Evolutionary conservation across 768 basidiomycete genomes (phyloP).

Genomic region (Suillus cothurnatus): DNA sequence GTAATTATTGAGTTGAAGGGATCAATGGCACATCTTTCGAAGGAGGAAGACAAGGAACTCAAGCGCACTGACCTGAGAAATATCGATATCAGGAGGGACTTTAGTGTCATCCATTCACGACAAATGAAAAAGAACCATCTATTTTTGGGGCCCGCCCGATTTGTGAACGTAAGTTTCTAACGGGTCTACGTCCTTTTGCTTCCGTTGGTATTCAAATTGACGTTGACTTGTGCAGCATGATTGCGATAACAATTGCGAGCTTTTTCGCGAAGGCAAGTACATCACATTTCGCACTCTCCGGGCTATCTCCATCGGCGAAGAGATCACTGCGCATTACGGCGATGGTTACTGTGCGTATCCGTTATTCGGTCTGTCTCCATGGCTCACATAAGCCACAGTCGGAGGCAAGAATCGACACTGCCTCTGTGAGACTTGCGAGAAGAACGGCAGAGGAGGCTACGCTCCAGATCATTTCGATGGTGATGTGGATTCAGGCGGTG

Average conservation of each 20-base stretch:
- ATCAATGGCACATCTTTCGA: slow-evolving; percentile 86
- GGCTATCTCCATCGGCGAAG: slow-evolving; percentile 78
- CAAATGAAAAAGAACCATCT: slow-evolving; percentile 92
- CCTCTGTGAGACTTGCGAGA: slow-evolving; percentile 87
- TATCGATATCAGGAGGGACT: slow-evolving; percentile 79
- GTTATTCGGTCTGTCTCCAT: slow-evolving; percentile 17
- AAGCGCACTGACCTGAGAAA: slow-evolving; percentile 76
- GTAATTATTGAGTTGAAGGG: slow-evolving; percentile 89
- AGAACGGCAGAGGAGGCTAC: slow-evolving; percentile 74
- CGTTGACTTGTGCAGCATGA: slow-evolving; percentile 63
- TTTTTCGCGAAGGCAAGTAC: slow-evolving; percentile 86
- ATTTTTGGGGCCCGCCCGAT: slow-evolving; percentile 88
- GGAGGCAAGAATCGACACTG: slow-evolving; percentile 73
- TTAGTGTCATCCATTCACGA: slow-evolving; percentile 89
- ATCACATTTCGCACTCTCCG: slow-evolving; percentile 87
- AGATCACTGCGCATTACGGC: slow-evolving; percentile 89
- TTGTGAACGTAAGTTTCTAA: slow-evolving; percentile 75
- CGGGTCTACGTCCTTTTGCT: neutral
- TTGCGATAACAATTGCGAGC: slow-evolving; percentile 86
- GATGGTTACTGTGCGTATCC: slow-evolving; percentile 81
- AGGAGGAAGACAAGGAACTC: slow-evolving; percentile 84
- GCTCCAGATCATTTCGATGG: slow-evolving; percentile 52
- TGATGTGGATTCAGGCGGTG: slow-evolving; percentile 48
- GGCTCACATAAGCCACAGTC: slow-evolving; percentile 41
- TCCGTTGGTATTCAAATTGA: slow-evolving; percentile 14